Evolutionary conservation across 2,329 filamentous ascomycete genomes (phyloP), one percentile per base, ranked within the genome.

Genomic region (Chrysoporthe cubensis): DNA sequence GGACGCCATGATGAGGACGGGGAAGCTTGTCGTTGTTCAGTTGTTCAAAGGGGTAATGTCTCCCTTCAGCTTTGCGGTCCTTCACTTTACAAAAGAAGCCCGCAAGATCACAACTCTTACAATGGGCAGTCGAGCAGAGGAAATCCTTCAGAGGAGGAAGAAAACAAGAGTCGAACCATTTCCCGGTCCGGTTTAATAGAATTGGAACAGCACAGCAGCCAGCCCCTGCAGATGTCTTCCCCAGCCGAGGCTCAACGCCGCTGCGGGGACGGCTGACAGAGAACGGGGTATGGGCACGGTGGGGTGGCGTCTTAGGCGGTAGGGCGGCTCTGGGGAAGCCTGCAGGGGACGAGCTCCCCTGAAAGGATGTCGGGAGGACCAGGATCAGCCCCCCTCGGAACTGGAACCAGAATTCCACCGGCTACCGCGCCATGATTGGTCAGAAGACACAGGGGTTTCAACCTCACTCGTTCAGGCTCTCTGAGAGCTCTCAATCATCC

Each of bases 1-100:
- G 65, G 71, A 70, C 48, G 73, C 69, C 73, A 75, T 74, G n/a
- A 50, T 72, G 69, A 26, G 57, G 26, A 61, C 2, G 6, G 18
- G 18, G 37, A 43, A 1, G 21, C 18, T 60, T 13, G 37, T 26
- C 11, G 34, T 18, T 46, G 26, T 34, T 18, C 16, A 34, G 21
- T 11, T 58, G 11, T 9, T 43, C 4, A n/a, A 16, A 7, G 4
- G 43, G 21, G 26, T 7, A 62, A 2, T 48, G 59, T 9, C 34
- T n/a, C 50, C 40, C 34, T 44, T 32, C 3, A 32, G 37, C 37
- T 43, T 2, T 43, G 42, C 13, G 21, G 21, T 21, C n/a, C 13
- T 60, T 26, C 34, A 40, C 34, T 21, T 26, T 14, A 18, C 40
- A 60, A 43, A 13, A 21, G 13, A 42, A 44, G 37, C 21, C 16